Evolutionary conservation across 345 rosid species (phyloP).

Genomic region (Eucalyptus marginata): DNA sequence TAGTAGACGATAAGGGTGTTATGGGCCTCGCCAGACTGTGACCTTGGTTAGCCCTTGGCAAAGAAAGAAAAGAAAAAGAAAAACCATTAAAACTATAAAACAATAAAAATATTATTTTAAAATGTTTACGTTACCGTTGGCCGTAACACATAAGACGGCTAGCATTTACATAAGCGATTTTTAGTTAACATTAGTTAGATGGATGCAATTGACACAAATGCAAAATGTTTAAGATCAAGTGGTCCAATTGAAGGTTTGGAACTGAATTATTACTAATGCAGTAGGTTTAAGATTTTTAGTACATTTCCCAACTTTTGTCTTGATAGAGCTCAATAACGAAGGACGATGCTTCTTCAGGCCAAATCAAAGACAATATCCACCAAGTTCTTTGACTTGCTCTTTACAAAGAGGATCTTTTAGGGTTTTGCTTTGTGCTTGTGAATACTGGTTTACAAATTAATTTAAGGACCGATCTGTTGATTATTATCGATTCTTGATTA

Average conservation of each 20-base stretch:
- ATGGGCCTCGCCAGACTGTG: fast-evolving
- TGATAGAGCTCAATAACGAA: neutral
- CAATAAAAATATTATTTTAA: too few relatives aligned
- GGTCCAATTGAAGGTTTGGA: neutral
- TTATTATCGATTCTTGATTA: too few relatives aligned
- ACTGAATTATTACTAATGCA: neutral
- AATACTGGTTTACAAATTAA: neutral
- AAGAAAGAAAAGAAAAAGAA: too few relatives aligned
- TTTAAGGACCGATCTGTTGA: neutral
- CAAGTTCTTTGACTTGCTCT: neutral
- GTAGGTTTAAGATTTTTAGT: too few relatives aligned
- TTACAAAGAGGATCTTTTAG: neutral
- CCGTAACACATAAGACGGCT: fast-evolving
- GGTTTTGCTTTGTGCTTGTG: neutral
- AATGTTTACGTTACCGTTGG: neutral
- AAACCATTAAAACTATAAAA: too few relatives aligned
- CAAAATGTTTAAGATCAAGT: too few relatives aligned
- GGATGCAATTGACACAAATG: neutral
- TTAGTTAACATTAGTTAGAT: too few relatives aligned
- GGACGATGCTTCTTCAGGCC: neutral
- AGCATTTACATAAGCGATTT: neutral
- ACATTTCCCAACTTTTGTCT: neutral
- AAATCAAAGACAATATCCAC: neutral
- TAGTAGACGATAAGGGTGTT: neutral
- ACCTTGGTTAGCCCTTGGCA: neutral